Conservation (phyloP, 495 filamentous ascomycete species). For the Aspergillus olivimuriae region DNA sequence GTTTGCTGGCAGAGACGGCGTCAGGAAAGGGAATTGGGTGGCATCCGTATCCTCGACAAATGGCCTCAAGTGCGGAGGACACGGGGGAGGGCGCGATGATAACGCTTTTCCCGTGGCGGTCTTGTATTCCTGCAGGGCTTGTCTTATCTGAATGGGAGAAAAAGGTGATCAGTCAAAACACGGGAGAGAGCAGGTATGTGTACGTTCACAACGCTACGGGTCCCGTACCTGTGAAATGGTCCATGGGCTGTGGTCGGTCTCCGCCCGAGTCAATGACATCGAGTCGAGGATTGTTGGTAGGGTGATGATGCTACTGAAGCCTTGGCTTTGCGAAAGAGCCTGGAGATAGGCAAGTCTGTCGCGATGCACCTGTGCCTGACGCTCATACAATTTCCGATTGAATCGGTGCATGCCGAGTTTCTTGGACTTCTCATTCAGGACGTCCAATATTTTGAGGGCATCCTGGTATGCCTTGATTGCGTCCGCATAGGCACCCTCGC, state of each 20-base stretch:
- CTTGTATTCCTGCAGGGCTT: constrained; percentile 8
- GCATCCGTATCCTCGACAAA: constrained; percentile 9
- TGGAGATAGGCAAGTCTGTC: constrained; percentile 13
- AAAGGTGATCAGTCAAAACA: no score
- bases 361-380: constrained; percentile 12
- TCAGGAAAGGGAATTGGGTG: constrained; percentile 7
- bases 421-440: constrained; percentile 9
- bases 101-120: neutral
- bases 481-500: constrained; percentile 26
- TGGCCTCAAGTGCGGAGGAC: constrained; percentile 7
- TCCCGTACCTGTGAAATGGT: constrained; percentile 3
- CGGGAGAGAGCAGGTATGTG: no score
- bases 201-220: no score
- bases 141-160: no score
- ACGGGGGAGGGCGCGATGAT: neutral
- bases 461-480: constrained; percentile 22
- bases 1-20: constrained; percentile 2
- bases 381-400: constrained; percentile 17
- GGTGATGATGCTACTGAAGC: constrained; percentile 6
- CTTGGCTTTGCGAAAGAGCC: constrained; percentile 5
- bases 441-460: constrained; percentile 12
- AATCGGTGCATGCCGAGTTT: constrained; percentile 11
- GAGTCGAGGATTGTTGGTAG: constrained; percentile 10
- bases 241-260: neutral
- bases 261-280: constrained; percentile 11